Base-by-base conservation (phyloP, 441 rosid species). In the Manihot esculenta region DNA sequence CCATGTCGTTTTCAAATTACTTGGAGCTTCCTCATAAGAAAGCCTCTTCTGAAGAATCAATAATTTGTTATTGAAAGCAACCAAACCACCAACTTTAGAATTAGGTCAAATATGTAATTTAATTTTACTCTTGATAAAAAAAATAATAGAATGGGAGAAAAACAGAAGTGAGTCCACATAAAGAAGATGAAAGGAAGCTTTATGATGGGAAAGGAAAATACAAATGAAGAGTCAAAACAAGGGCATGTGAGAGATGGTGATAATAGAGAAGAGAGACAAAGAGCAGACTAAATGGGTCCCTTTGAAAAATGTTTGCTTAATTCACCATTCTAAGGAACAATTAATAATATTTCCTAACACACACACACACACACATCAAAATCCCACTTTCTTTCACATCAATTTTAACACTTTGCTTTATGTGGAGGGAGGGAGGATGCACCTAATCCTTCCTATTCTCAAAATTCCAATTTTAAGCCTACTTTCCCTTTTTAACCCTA, bases 141-240 rank as follows among this genome's bases (percentile, higher is more conserved):
- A n/a, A n/a, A n/a, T n/a, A n/a, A n/a, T n/a, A n/a, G n/a, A n/a
- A n/a, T n/a, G n/a, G n/a, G n/a, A n/a, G n/a, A n/a, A n/a, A n/a
- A n/a, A n/a, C n/a, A n/a, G n/a, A n/a, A n/a, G n/a, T n/a, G n/a
- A n/a, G n/a, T n/a, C n/a, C n/a, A n/a, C n/a, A n/a, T n/a, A n/a
- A n/a, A n/a, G n/a, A n/a, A n/a, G n/a, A n/a, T n/a, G n/a, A n/a
- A n/a, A n/a, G n/a, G n/a, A n/a, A n/a, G n/a, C n/a, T n/a, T n/a
- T n/a, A 17, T 20, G 82, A 73, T 2, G 26, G 69, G 35, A 81
- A 79, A 5, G 18, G 26, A 71, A 48, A 69, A 66, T 76, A 56
- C 82, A 80, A 77, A 73, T 62, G 17, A 64, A 56, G 73, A 74
- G 80, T 78, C 82, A 79, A 80, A 76, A 30, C 50, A 60, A 63